phyloP scores from a whole-genome alignment of 129 eudicot species.

The Calendula officinalis region DNA sequence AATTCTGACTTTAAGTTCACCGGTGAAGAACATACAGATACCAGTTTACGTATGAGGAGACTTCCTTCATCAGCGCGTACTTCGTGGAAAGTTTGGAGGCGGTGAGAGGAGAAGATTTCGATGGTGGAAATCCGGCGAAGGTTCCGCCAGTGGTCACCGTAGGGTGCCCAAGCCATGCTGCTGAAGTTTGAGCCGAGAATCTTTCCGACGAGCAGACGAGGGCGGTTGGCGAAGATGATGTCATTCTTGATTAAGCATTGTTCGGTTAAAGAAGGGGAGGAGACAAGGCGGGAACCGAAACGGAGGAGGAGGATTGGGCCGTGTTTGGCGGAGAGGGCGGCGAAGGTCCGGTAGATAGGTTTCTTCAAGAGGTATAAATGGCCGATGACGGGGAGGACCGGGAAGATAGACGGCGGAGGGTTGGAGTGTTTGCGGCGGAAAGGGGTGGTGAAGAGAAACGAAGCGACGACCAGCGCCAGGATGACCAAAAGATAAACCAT shows the following conservation, averaged over 20 bases:
- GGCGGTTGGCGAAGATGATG: slow-evolving; percentile 47
- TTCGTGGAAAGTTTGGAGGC: slow-evolving; percentile 30
- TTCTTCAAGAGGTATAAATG: slow-evolving; percentile 38
- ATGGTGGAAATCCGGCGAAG: slow-evolving; percentile 38
- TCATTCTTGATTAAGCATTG: slow-evolving; percentile 55
- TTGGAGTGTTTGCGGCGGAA: neutral
- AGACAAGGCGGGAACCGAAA: slow-evolving; percentile 30
- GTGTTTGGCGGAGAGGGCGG: slow-evolving; percentile 21
- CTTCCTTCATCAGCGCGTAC: slow-evolving; percentile 16
- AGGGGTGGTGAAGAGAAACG: neutral
- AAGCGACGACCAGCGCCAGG: neutral
- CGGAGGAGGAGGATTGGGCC: slow-evolving; percentile 38
- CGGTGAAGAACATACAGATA: neutral
- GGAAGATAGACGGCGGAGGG: slow-evolving; percentile 32
- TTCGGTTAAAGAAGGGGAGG: slow-evolving; percentile 27
- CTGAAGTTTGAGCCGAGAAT: slow-evolving; percentile 42
- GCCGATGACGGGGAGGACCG: slow-evolving; percentile 30
- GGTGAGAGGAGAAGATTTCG: slow-evolving; percentile 43
- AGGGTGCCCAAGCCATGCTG: slow-evolving; percentile 33
- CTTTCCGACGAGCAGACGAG: slow-evolving; percentile 25
- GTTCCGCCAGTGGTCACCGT: slow-evolving; percentile 52
- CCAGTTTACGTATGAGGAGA: slow-evolving; percentile 2
- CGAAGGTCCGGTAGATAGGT: slow-evolving; percentile 29
- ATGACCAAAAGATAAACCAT: slow-evolving; percentile 2
- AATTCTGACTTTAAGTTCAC: slow-evolving; percentile 9